phyloP scores from a whole-genome alignment of 1,139 yeast genomes.

The Meyerozyma athensensis region DNA sequence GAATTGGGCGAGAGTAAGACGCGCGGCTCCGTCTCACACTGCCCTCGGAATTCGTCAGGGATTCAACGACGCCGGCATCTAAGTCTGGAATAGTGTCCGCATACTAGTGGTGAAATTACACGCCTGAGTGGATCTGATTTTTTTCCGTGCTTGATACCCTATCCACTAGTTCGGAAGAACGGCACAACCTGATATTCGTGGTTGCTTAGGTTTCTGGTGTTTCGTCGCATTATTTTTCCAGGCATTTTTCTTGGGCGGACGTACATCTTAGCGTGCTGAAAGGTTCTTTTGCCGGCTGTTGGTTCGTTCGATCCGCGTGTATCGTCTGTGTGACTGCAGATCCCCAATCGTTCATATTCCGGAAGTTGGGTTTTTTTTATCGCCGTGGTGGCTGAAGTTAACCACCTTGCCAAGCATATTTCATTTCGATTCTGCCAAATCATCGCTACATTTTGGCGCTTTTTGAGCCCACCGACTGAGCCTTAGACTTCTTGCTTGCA shows the following conservation, averaged over 20 bases:
- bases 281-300: too few species aligned
- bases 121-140: too few species aligned
- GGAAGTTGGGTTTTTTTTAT: too few species aligned
- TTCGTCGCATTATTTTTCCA: not conserved
- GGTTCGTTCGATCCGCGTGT: too few species aligned
- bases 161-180: too few species aligned
- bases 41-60: slow-evolving; percentile 2
- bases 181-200: not conserved
- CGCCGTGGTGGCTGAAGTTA: too few species aligned
- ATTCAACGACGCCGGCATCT: not conserved
- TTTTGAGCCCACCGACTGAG: not conserved
- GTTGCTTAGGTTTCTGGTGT: not conserved
- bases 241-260: slow-evolving; percentile 1
- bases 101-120: not conserved
- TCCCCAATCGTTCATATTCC: too few species aligned
- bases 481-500: not conserved
- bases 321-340: not conserved
- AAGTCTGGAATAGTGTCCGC: not conserved
- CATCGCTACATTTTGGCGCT: not conserved
- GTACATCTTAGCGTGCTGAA: too few species aligned
- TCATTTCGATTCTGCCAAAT: not conserved
- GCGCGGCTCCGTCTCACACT: slow-evolving; percentile 4
- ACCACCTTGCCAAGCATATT: too few species aligned
- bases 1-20: not conserved
- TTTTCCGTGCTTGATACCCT: too few species aligned